These are phyloP conservation scores for Solanum hybrid DNA, from an alignment of 305 asterid genomes.

Conservation along the genomic window DNA sequence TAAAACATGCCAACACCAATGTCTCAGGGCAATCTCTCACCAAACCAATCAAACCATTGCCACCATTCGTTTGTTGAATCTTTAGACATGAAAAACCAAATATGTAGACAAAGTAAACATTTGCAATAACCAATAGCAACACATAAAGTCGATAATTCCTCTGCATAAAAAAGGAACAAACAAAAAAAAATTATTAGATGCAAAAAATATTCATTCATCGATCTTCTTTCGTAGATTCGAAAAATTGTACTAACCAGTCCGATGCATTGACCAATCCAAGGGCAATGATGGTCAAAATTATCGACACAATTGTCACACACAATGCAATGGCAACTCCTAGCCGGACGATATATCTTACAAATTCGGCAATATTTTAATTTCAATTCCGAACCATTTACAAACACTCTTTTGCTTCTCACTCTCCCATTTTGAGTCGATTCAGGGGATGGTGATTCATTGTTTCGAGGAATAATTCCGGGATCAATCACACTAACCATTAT, in stretches of 20 bases:
- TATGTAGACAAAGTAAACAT: slow-evolving; percentile 4
- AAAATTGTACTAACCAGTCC: slow-evolving; percentile 30
- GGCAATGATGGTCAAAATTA: slow-evolving; percentile 61
- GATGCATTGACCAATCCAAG: slow-evolving; percentile 66
- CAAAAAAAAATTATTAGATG: neutral
- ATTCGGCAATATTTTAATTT: slow-evolving; percentile 37
- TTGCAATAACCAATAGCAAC: neutral
- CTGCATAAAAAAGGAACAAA: neutral
- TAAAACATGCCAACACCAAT: slow-evolving; percentile 11
- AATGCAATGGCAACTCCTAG: slow-evolving; percentile 51
- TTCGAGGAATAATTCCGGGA: slow-evolving; percentile 11
- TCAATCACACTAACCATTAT: slow-evolving; percentile 8
- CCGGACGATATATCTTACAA: slow-evolving; percentile 50
- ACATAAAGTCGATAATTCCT: slow-evolving; percentile 11
- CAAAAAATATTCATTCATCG: neutral
- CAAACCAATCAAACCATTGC: slow-evolving; percentile 3
- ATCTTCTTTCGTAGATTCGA: neutral
- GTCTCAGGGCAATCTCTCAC: slow-evolving; percentile 5
- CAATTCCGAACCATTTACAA: slow-evolving; percentile 31
- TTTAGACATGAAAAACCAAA: slow-evolving; percentile 1
- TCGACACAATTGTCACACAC: slow-evolving; percentile 51
- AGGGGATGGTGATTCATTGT: neutral
- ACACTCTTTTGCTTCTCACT: neutral
- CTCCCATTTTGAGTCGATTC: neutral
- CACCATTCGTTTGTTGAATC: neutral